phyloP scores from a whole-genome alignment of 805 yeast genomes.

The Cyberlindnera euphorbiiphila region DNA sequence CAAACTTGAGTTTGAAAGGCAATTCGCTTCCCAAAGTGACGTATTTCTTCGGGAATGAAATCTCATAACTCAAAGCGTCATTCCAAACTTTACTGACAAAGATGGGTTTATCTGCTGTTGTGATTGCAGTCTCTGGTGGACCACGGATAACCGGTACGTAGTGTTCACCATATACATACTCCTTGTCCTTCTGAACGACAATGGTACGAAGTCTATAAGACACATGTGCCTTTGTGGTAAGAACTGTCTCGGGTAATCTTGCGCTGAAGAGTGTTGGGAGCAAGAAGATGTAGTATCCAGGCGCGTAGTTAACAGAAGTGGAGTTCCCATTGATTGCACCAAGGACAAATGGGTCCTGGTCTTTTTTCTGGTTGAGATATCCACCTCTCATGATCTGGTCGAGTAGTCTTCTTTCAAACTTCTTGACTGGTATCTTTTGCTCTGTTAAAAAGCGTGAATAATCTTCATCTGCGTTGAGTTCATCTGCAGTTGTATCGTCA shows the following conservation, averaged over 20 bases:
- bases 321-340: slow-evolving; percentile 15
- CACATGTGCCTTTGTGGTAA: slow-evolving; percentile 46
- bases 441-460: slow-evolving; percentile 14
- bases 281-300: slow-evolving; percentile 69
- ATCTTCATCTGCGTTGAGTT: slow-evolving; percentile 7
- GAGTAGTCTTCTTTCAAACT: slow-evolving; percentile 10
- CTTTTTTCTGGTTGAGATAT: slow-evolving; percentile 10
- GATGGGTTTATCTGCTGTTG: slow-evolving; percentile 61
- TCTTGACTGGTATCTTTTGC: slow-evolving; percentile 13
- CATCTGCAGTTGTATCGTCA: slow-evolving; percentile 17
- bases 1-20: slow-evolving; percentile 59
- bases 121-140: slow-evolving; percentile 36
- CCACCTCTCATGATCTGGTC: slow-evolving; percentile 20
- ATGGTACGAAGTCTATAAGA: slow-evolving; percentile 40
- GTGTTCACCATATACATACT: slow-evolving; percentile 33
- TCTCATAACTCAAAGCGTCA: slow-evolving; percentile 63
- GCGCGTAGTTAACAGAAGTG: slow-evolving; percentile 31
- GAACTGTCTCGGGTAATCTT: slow-evolving; percentile 57
- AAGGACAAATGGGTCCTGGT: slow-evolving; percentile 17
- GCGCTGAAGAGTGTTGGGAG: slow-evolving; percentile 61
- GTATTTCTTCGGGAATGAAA: slow-evolving; percentile 67
- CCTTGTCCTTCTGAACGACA: slow-evolving; percentile 26
- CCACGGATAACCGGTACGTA: slow-evolving; percentile 36
- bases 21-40: slow-evolving; percentile 58
- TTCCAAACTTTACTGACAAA: slow-evolving; percentile 76